Evolutionary conservation across 2,329 filamentous ascomycete genomes (phyloP), one percentile per base, ranked within the genome.

Genomic region (Geosmithia flava): DNA sequence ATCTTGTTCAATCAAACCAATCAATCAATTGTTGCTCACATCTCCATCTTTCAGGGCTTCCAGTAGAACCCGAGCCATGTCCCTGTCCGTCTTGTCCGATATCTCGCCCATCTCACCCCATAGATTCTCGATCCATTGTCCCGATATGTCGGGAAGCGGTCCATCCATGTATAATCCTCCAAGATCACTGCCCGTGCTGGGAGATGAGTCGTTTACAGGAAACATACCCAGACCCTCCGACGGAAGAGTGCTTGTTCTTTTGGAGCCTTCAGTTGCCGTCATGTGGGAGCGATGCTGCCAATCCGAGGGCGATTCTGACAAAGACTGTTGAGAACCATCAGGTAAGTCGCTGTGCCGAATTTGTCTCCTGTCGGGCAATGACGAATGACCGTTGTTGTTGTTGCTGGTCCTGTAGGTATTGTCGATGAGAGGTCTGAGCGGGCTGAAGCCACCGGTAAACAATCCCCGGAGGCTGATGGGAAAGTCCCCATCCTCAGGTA

Each of bases 401-500:
- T 52, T 49, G n/a, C 17, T 44, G 2, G 42, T 45, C 4, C 56
- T 50, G 37, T 58, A 58, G 27, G 54, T 51, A 15, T 58, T 56
- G 11, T 64, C 59, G 13, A 27, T 27, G 8, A 66, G 58, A 0
- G 57, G 55, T 44, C 59, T 57, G 30, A 66, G 56, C 8, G 66
- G 60, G 47, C 61, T 67, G 43, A 62, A 62, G 27, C 66, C 64
- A 3, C 62, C 60, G 0, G 62, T 60, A 51, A 69, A 68, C 1
- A 69, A 53, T 2, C 56, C 56, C 1, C 64, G 61, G 3, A 69
- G 56, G 29, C 62, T 66, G 7, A 62, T 63, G 1, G 67, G 66
- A 39, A 70, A 68, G 49, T 69, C 67, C 0, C 63, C 59, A 45
- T 68, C 66, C 40, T 64, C 63, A 0, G 64, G 64, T 0, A 69